These are phyloP conservation scores for Oidiodendron maius DNA, from an alignment of 495 filamentous ascomycete genomes.

Conservation along the genomic window DNA sequence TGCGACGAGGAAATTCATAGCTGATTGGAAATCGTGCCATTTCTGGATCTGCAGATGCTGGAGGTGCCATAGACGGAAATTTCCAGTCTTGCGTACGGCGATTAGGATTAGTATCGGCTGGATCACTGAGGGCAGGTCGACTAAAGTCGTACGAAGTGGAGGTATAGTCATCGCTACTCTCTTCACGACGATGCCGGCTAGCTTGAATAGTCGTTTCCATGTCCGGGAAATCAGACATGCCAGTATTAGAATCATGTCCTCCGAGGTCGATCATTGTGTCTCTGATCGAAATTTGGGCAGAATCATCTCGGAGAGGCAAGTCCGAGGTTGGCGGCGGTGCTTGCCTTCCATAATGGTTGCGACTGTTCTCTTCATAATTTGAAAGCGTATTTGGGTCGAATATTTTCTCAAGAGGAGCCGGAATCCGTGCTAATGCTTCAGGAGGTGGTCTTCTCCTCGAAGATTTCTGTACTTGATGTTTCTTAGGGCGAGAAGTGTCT, in stretches of 20 bases:
- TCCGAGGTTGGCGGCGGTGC: constrained; percentile 37
- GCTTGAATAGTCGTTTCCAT: constrained; percentile 53
- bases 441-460: constrained; percentile 44
- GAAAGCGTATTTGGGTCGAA: constrained; percentile 53
- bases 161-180: constrained; percentile 26
- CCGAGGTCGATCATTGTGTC: constrained; percentile 56
- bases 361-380: constrained; percentile 50
- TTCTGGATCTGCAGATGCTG: constrained; percentile 44
- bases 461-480: constrained; percentile 30
- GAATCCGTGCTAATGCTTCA: constrained; percentile 37
- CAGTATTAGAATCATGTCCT: constrained; percentile 30
- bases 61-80: constrained; percentile 46
- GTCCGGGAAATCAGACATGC: constrained; percentile 49
- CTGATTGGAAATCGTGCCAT: constrained; percentile 36
- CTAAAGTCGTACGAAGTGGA: constrained; percentile 30
- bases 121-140: constrained; percentile 42
- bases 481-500: constrained; percentile 28
- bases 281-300: constrained; percentile 39
- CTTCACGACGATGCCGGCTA: constrained; percentile 25
- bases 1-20: constrained; percentile 14
- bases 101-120: constrained; percentile 40
- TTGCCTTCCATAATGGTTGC: constrained; percentile 39
- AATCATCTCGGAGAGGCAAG: constrained; percentile 47
- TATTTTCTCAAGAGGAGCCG: constrained; percentile 47
- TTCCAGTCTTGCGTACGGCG: constrained; percentile 57